These are phyloP conservation scores for Cephalotrichum gorgonifer DNA, from an alignment of 2,329 filamentous ascomycete species.

Conservation along the genomic window DNA sequence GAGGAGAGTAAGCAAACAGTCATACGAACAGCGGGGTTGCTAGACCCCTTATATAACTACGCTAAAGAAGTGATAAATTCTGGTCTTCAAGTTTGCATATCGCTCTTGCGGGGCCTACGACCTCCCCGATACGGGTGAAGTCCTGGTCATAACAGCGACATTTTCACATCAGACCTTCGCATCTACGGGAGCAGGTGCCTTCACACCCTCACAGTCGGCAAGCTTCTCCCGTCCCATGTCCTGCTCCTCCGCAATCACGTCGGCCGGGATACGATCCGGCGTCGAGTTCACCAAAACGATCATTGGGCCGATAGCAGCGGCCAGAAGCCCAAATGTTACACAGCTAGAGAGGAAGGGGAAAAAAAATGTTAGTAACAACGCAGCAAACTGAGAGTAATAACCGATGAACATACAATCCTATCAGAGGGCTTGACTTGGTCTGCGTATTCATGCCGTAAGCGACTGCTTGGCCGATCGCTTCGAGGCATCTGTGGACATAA, in stretches of 20 bases:
- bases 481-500: conserved; percentile 16
- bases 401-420: conserved; percentile 24
- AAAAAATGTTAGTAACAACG: neutral
- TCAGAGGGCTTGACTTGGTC: conserved; percentile 21
- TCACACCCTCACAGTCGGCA: too few species aligned
- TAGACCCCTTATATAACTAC: too few species aligned
- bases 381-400: neutral
- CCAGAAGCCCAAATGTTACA: conserved; percentile 26
- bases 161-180: too few species aligned
- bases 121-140: too few species aligned
- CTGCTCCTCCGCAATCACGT: conserved; percentile 23
- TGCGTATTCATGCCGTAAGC: conserved; percentile 30
- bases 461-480: conserved; percentile 28
- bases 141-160: too few species aligned
- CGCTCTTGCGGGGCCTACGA: too few species aligned
- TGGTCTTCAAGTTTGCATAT: too few species aligned
- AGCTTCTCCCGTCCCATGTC: conserved; percentile 6
- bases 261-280: conserved; percentile 26
- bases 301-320: conserved; percentile 22
- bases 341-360: conserved; percentile 16
- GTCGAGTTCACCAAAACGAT: conserved; percentile 26
- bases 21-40: too few species aligned
- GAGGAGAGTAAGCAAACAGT: too few species aligned
- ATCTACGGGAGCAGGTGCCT: too few species aligned
- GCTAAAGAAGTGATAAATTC: too few species aligned